phyloP scores from a whole-genome alignment of 129 eudicot genomes.

The Chrysanthemum seticuspe region DNA sequence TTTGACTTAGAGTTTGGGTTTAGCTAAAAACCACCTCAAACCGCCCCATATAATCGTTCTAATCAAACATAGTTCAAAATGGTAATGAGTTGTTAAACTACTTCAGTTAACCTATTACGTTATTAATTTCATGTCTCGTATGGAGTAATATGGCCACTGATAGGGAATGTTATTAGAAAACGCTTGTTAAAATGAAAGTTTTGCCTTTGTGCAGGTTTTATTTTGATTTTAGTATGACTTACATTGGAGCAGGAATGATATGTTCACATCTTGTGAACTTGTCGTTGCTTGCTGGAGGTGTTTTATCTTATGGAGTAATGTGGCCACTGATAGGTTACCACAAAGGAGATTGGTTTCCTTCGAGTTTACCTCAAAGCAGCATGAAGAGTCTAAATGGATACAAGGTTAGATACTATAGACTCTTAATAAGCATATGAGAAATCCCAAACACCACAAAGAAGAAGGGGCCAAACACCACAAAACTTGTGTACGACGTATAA shows the following conservation, averaged over 20 bases:
- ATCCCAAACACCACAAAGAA: too few relatives aligned
- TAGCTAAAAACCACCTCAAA: conserved; percentile 28
- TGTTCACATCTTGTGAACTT: conserved; percentile 92
- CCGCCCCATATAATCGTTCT: too few relatives aligned
- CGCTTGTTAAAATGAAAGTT: too few relatives aligned
- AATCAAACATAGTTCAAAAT: too few relatives aligned
- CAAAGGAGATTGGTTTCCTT: conserved; percentile 80
- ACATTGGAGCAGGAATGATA: conserved; percentile 94
- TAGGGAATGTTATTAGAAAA: too few relatives aligned
- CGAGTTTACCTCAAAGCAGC: conserved; percentile 55
- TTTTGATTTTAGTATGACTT: conserved; percentile 9
- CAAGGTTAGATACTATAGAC: conserved; percentile 44
- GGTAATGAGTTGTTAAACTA: too few relatives aligned
- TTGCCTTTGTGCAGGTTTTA: too few relatives aligned
- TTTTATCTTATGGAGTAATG: conserved; percentile 90
- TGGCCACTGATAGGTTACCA: conserved; percentile 68
- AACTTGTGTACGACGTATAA: conserved; percentile 6
- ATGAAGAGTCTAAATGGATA: conserved; percentile 91
- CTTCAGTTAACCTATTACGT: too few relatives aligned
- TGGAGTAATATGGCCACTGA: too few relatives aligned
- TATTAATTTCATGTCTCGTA: too few relatives aligned
- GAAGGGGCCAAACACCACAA: too few relatives aligned
- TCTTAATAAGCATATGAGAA: too few relatives aligned
- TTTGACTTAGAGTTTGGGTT: conserved; percentile 69
- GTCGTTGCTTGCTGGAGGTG: conserved; percentile 80